phyloP scores from a whole-genome alignment of 176 grass and related monocot genomes.

The Melocanna baccifera region DNA sequence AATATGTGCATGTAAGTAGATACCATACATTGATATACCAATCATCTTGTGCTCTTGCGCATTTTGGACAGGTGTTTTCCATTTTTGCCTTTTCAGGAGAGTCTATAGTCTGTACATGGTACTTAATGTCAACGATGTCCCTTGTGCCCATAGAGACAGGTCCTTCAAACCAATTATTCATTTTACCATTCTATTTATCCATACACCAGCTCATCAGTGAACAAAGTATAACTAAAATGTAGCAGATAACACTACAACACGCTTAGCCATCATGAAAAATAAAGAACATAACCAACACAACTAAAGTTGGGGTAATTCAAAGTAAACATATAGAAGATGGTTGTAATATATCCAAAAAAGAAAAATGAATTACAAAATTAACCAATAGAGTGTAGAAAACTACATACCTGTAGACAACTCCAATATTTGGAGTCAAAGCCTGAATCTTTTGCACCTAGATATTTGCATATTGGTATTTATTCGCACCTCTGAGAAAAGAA shows the following conservation, averaged over 20 bases:
- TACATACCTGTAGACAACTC: constrained; percentile 96
- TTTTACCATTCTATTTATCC: background rate
- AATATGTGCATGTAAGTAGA: background rate
- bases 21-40: background rate
- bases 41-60: background rate
- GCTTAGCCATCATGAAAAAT: background rate
- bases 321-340: background rate
- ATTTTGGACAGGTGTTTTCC: background rate
- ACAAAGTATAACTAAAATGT: background rate
- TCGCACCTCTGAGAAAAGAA: background rate
- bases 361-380: constrained; percentile 13
- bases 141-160: background rate
- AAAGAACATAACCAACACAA: background rate
- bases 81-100: background rate
- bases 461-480: constrained; percentile 15
- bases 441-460: constrained; percentile 95
- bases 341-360: constrained; percentile 6
- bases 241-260: background rate
- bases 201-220: background rate
- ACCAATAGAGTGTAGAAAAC: background rate
- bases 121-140: background rate
- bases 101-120: background rate
- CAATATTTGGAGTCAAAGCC: constrained; percentile 82
- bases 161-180: background rate
- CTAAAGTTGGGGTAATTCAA: background rate